Evolutionary conservation across 768 basidiomycete genomes (phyloP), one percentile per base, ranked within the genome.

Genomic region (Suillus tomentosus): DNA sequence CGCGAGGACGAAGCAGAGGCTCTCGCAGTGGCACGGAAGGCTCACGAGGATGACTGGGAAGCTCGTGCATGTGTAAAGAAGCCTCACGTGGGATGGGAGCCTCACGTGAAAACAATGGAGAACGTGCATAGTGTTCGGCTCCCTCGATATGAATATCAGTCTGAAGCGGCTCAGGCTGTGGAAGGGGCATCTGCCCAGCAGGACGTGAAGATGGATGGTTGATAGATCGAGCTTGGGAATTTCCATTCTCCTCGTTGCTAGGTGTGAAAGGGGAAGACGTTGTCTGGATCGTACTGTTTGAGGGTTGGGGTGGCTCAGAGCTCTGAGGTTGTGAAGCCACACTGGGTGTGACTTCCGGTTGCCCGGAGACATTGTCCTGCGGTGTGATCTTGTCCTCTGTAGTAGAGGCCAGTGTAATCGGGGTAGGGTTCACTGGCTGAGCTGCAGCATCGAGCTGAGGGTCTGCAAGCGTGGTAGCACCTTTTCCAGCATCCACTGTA

Each of bases 271-370:
- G 24, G 14, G 48, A 27, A 50, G 53, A 54, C 19, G 1, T 34
- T 11, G 53, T 11, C 34, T 54, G 53, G 53, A 34, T 11, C 6
- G 1, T 54, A 34, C 34, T 11, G 1, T 54, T 54, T 1, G 34
- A 36, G 53, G 53, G 31, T 34, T 36, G 53, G 34, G 34, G 53
- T 54, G n/a, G 48, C 48, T 50, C 48, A 50, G 22, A 50, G 48
- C 48, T 3, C 48, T 50, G 6, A 24, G 2, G 48, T 50, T 50
- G 48, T 50, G 24, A 50, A 50, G 48, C 48, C 48, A 50, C 6
- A 3, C 53, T 36, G 53, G 53, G 53, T 0, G 5, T 54, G 34
- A n/a, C 34, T 54, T 36, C 53, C 11, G 19, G 31, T 19, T 17
- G 53, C 27, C 27, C 27, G 27, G 27, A 27, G 3, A 27, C 27